Percentiles rank a stretch among this genome's conserved stretches.
phyloP scores from a whole-genome alignment of 441 rosid genomes.

The Arabidopsis lyrata region DNA sequence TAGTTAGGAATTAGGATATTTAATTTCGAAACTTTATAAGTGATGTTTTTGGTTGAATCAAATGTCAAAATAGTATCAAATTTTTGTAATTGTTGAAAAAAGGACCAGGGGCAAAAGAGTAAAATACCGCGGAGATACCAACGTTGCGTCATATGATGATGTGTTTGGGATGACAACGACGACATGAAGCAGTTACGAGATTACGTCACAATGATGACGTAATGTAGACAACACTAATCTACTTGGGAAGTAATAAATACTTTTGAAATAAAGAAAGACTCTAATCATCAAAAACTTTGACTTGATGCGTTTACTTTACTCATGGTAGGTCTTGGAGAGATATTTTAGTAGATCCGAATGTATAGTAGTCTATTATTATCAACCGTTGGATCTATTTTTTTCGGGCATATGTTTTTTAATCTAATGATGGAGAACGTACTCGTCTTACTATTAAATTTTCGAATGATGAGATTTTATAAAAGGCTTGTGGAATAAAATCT shows the following conservation, averaged over 20 bases:
- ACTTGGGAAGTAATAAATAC: background rate
- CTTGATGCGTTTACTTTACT: conserved; percentile 44
- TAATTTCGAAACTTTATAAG: too few species aligned
- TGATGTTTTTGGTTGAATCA: too few species aligned
- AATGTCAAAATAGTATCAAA: too few species aligned
- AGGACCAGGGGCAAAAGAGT: conserved; percentile 15
- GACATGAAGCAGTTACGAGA: conserved; percentile 26
- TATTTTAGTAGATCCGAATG: conserved; percentile 2
- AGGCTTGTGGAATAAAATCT: conserved; percentile 16
- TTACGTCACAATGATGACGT: conserved; percentile 18
- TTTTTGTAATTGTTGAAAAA: background rate
- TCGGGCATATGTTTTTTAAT: background rate
- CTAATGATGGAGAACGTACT: conserved; percentile 11
- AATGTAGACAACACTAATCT: background rate
- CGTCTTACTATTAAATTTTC: background rate
- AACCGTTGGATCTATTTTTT: conserved; percentile 32
- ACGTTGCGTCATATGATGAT: conserved; percentile 29
- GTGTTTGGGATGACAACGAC: background rate
- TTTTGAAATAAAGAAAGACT: conserved; percentile 35
- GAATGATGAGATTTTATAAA: conserved; percentile 24
- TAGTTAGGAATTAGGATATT: too few species aligned
- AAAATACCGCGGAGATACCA: background rate
- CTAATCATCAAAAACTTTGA: conserved; percentile 18
- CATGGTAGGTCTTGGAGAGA: conserved; percentile 29
- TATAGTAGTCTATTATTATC: background rate